Evolutionary conservation across 768 basidiomycete species (phyloP).

Genomic region (Leccinellum albellum): DNA sequence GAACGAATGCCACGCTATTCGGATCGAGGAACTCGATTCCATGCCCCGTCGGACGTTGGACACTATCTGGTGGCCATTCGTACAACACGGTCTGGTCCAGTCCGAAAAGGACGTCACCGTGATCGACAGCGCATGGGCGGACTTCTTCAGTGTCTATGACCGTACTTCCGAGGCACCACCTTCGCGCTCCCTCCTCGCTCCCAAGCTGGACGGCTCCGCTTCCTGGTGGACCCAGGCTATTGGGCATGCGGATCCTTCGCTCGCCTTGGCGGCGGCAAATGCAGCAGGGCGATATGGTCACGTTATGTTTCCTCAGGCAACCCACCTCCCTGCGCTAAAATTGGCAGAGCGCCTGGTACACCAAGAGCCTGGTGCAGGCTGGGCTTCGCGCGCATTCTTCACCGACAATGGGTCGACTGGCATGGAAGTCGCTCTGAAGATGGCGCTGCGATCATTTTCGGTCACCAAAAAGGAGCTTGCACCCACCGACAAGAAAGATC

Average conservation of each 20-base stretch:
- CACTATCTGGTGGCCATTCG: constrained; percentile 95
- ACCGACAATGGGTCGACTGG: constrained; percentile 95
- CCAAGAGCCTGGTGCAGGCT: constrained; percentile 78
- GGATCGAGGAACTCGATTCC: constrained; percentile 69
- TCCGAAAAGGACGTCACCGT: constrained; percentile 74
- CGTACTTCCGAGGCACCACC: constrained; percentile 18
- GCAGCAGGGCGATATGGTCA: constrained; percentile 95
- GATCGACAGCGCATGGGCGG: constrained; percentile 85
- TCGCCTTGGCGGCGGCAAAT: constrained; percentile 82
- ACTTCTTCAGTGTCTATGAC: constrained; percentile 78
- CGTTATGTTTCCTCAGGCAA: constrained; percentile 91
- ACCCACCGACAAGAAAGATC: constrained; percentile 39
- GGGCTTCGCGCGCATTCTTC: constrained; percentile 90
- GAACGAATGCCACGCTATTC: constrained; percentile 55
- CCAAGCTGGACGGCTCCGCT: constrained; percentile 86
- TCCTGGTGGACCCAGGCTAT: constrained; percentile 98
- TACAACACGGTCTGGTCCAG: constrained; percentile 77
- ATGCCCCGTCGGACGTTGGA: constrained; percentile 78
- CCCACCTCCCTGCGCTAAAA: constrained; percentile 78
- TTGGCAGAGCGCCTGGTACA: constrained; percentile 77
- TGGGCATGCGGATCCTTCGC: constrained; percentile 73
- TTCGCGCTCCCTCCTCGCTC: constrained; percentile 41
- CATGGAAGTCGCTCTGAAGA: constrained; percentile 97
- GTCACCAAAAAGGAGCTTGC: constrained; percentile 34
- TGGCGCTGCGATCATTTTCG: constrained; percentile 79